Percentiles rank a stretch among this genome's conserved stretches.
Conservation (phyloP, 345 rosid genomes). For the Cardiospermum halicacabum region DNA sequence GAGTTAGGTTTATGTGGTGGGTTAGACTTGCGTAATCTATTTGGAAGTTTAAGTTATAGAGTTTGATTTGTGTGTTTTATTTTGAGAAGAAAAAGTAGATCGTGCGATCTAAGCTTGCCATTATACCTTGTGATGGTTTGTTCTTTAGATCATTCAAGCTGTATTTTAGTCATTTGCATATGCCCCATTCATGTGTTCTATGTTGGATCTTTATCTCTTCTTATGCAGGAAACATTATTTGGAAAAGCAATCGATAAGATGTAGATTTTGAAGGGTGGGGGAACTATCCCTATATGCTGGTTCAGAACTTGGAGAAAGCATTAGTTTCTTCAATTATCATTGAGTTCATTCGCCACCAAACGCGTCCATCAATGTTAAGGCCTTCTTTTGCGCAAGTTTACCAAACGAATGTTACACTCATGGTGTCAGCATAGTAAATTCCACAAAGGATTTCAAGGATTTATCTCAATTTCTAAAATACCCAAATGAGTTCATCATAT, state of each 20-base stretch:
- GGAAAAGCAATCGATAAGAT: slow-evolving; percentile 19
- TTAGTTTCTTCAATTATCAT: slow-evolving; percentile 28
- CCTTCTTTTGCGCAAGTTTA: slow-evolving; percentile 31
- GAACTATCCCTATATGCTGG: slow-evolving; percentile 10
- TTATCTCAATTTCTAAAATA: slow-evolving; percentile 27
- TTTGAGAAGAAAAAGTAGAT: too few species aligned
- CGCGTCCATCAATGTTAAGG: slow-evolving; percentile 22
- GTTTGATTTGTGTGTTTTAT: too few species aligned
- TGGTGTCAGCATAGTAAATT: slow-evolving; percentile 26
- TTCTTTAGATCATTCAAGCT: too few species aligned
- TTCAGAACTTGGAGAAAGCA: slow-evolving; percentile 42
- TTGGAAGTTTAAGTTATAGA: too few species aligned
- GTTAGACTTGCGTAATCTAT: too few species aligned
- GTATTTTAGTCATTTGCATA: too few species aligned
- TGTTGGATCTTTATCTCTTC: not conserved
- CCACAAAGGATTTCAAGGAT: slow-evolving; percentile 18
- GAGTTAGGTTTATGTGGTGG: not conserved
- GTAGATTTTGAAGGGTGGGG: slow-evolving; percentile 31
- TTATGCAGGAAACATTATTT: too few species aligned
- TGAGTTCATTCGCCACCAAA: slow-evolving; percentile 32
- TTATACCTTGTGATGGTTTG: too few species aligned
- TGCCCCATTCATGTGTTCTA: not conserved
- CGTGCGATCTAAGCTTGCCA: too few species aligned
- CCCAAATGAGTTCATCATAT: slow-evolving; percentile 31
- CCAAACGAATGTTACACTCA: slow-evolving; percentile 23